Percentiles rank a stretch among this genome's conserved stretches.
Conservation (phyloP, 768 basidiomycete species). For the Boletales sp. region DNA sequence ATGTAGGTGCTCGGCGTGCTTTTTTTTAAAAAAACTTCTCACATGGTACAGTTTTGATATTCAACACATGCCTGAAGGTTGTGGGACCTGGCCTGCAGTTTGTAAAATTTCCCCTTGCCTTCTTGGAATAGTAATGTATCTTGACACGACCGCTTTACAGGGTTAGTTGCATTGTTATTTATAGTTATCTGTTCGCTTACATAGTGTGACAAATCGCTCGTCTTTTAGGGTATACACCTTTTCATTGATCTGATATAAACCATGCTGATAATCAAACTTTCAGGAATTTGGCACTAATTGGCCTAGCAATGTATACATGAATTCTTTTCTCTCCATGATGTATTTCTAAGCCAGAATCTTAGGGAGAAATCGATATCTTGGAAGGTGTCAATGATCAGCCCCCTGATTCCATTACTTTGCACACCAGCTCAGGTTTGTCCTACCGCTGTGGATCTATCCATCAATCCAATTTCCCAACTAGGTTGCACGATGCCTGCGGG, state of each 20-base stretch:
- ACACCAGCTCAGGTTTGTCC: slow-evolving; percentile 23
- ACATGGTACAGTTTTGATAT: slow-evolving; percentile 31
- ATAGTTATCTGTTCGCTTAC: background rate
- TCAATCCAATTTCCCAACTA: background rate
- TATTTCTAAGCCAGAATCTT: background rate
- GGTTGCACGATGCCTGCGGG: slow-evolving; percentile 35
- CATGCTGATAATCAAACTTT: background rate
- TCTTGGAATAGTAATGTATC: background rate
- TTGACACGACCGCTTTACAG: background rate
- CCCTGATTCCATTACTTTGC: slow-evolving; percentile 26
- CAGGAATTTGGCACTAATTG: slow-evolving; percentile 28
- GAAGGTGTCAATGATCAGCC: slow-evolving; percentile 33
- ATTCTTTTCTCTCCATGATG: background rate
- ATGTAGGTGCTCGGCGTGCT: slow-evolving; percentile 15
- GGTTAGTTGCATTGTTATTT: slow-evolving; percentile 9
- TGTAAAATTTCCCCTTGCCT: slow-evolving; percentile 18
- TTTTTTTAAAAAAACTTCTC: background rate
- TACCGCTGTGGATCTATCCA: background rate
- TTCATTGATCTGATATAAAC: background rate
- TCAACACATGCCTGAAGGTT: slow-evolving; percentile 37
- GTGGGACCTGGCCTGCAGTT: slow-evolving; percentile 38
- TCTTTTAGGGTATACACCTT: slow-evolving; percentile 17
- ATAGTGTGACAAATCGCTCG: background rate
- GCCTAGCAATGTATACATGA: slow-evolving; percentile 18
- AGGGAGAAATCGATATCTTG: slow-evolving; percentile 34